Evolutionary conservation across 495 filamentous ascomycete genomes (phyloP), one percentile per base, ranked within the genome.

Genomic region (Penicillium diatomitis): DNA sequence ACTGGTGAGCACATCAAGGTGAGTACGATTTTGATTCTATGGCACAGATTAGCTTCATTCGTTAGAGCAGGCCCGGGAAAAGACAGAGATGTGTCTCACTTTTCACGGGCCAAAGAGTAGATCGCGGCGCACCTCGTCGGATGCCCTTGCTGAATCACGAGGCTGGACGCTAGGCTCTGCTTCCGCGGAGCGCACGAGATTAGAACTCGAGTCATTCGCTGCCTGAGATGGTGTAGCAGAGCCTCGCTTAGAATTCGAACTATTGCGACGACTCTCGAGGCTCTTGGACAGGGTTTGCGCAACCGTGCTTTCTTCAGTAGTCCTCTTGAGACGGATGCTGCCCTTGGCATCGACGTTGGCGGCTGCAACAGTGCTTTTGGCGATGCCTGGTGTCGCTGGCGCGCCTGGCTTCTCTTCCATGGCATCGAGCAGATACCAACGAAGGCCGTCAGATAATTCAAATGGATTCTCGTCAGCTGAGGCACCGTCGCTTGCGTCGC

Each of bases 371-470:
- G 92, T 96, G 57, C 82, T 88, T 63, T 90, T 92, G 9, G 84
- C 84, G 34, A 94, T 70, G 0, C 94, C 90, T 0, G 92, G 90
- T 0, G 89, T 97, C 8, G 83, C 82, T 3, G 92, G 92, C 3
- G 92, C 94, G n/a, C 91, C 92, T 5, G 86, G 80, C 62, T 96
- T 96, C 63, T 97, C 92, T 59, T 99, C 92, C 2, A 77, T 75
- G 0, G 92, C 92, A 60, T 99, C 91, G 7, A 97, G 78, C 3
- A 97, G 78, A 59, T 95, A 97, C 92, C 92, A 99, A 31, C 91
- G 79, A 11, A 99, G 72, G 11, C 92, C 92, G 58, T 99, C 92
- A 0, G 90, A 95, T 10, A 99, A 77, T 53, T 96, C 90, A 57
- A 97, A 99, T 2, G 92, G 92, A 61, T 99, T 99, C 49, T 99